Evolutionary conservation across 2,329 filamentous ascomycete species (phyloP), one percentile per base, ranked within the genome.

Genomic region (Colletotrichum sp.): DNA sequence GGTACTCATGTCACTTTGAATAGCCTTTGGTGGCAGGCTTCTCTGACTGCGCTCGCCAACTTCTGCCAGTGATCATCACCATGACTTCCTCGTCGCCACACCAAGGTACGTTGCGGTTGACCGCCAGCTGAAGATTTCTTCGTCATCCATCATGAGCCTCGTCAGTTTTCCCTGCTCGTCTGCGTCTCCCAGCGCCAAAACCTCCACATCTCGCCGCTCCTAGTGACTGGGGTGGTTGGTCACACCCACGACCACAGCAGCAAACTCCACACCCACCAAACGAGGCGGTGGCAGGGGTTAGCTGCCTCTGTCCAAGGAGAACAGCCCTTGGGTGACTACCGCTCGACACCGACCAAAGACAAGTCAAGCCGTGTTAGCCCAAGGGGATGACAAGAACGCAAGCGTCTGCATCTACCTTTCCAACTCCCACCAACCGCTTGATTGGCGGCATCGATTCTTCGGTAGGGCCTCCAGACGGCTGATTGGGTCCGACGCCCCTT

Each of bases 231-330:
- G 70, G 70, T 59, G 71, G 74, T 61, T 75, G 71, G 72, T 74
- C 72, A 75, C 74, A 70, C 74, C 66, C 71, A 74, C 67, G 39
- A 32, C 43, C 18, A 70, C 74, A 74, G 59, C 69, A 71, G 71
- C 71, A 69, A 73, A 74, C 74, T 74, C 71, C 52, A 76, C 74
- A 66, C 71, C 55, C 74, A 75, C 65, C 67, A 63, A 52, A 48
- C 52, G 60, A 76, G 61, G 67, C 74, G 70, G 74, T 74, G 74
- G 74, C 74, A 76, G 71, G 71, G 74, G n/a, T 71, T 39, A 32
- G 55, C 21, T 64, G 34, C 21, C 28, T 61, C 36, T 55, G 59
- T 75, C 66, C 66, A 75, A 61, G 39, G 65, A 61, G 71, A 71
- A 64, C 26, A 43, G 32, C 32, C 52, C n/a, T 36, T 39, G 64